A percentile compares a stretch with the other conserved stretches of the same genome.
These are phyloP conservation scores for Globisporangium cystogenes DNA, from an alignment of 352 stramenopile genomes.

Conservation along the genomic window DNA sequence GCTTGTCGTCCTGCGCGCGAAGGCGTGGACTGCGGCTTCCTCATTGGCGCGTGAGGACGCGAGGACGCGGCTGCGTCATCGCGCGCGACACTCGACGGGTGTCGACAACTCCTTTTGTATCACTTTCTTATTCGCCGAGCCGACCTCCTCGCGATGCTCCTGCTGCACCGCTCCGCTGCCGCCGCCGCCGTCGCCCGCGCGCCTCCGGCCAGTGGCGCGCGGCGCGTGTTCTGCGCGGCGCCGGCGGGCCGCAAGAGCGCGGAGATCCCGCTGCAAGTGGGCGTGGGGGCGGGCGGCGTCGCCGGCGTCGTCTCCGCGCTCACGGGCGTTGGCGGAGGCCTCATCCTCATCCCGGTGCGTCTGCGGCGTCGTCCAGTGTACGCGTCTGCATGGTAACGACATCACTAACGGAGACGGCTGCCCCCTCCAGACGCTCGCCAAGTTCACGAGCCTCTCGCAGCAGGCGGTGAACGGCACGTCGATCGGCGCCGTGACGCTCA, in stretches of 20 bases:
- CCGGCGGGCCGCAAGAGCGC: slow-evolving; percentile 29
- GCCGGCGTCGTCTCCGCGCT: slow-evolving; percentile 72
- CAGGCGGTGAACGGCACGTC: slow-evolving; percentile 83
- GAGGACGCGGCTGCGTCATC: too few species aligned
- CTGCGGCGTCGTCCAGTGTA: too few species aligned
- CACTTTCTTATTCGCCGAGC: too few species aligned
- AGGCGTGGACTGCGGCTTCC: too few species aligned
- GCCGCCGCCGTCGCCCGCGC: not conserved
- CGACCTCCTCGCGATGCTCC: too few species aligned
- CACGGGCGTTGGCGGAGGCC: slow-evolving; percentile 73
- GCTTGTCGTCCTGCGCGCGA: too few species aligned
- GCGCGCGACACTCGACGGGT: too few species aligned
- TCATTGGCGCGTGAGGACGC: too few species aligned
- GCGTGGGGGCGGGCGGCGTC: slow-evolving; percentile 41
- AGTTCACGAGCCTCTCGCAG: slow-evolving; percentile 73
- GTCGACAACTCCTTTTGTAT: too few species aligned
- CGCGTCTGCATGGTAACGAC: not conserved
- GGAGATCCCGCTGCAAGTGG: slow-evolving; percentile 39
- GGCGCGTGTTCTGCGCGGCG: slow-evolving; percentile 49
- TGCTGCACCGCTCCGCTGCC: not conserved
- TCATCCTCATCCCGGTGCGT: slow-evolving; percentile 79
- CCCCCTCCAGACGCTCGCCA: slow-evolving; percentile 57
- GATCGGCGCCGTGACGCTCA: slow-evolving; percentile 70
- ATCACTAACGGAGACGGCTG: too few species aligned
- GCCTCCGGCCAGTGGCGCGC: slow-evolving; percentile 3